Conservation (phyloP, 164 flowering plant genomes). For the Amborella trichopoda region DNA sequence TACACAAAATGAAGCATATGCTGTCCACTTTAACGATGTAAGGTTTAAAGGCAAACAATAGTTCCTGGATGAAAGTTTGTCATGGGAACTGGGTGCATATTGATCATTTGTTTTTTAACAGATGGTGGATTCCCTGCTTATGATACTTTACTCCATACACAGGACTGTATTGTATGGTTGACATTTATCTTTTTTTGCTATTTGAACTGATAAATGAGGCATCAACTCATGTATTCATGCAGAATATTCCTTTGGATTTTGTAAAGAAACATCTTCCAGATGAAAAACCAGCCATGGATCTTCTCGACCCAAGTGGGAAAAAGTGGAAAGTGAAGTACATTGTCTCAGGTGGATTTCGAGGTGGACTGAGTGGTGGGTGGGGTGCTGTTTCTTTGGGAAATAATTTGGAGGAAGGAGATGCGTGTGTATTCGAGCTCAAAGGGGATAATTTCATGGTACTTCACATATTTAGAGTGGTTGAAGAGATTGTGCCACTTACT, state of each 20-base stretch:
- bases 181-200: too few species aligned
- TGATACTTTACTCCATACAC: too few species aligned
- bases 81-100: too few species aligned
- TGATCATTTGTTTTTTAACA: too few species aligned
- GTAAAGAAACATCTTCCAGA: constrained; percentile 1
- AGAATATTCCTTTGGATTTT: background rate
- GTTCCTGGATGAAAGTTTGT: too few species aligned
- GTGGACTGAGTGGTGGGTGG: constrained; percentile 11
- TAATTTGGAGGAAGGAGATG: constrained; percentile 12
- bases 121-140: too few species aligned
- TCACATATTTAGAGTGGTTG: constrained; percentile 16
- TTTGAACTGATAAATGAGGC: too few species aligned
- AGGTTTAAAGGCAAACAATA: too few species aligned
- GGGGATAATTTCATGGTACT: constrained; percentile 3
- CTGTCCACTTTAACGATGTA: too few species aligned
- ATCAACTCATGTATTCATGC: background rate
- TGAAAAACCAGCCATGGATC: background rate
- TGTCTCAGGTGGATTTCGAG: too few species aligned
- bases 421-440: constrained; percentile 10
- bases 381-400: background rate
- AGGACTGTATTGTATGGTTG: too few species aligned
- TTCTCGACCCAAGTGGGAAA: constrained; percentile 10
- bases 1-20: too few species aligned
- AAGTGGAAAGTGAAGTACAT: constrained; percentile 3
- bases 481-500: constrained; percentile 6